Evolutionary conservation across 192 early-diverging fungal genomes (phyloP), one percentile per base, ranked within the genome.

Genomic region (Coemansia sp.): DNA sequence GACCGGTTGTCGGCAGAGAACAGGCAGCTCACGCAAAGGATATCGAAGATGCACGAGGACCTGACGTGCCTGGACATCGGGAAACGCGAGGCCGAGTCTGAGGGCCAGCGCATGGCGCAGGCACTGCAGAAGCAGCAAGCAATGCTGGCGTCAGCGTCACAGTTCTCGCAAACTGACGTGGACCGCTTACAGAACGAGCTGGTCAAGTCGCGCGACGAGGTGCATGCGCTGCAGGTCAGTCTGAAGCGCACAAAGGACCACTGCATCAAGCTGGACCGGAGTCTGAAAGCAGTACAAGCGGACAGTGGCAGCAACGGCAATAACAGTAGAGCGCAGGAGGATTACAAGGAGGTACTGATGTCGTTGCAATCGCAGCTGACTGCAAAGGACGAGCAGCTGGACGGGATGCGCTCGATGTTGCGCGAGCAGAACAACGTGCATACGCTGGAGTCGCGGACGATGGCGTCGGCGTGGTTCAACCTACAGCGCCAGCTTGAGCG

Each of bases 381-480:
- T 20, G 47, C 60, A 53, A 69, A 67, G 44, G 61, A 67, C 52
- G 61, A 76, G 48, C 70, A 88, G 81, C 80, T 87, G 31, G 87
- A 92, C 66, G 74, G 91, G 55, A 75, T 83, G 41, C 91, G 95
- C 62, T 83, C 86, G 17, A 83, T 89, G 61, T 73, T 82, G 20
- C 89, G 89, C 42, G 68, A 81, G 45, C 67, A 85, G 82, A 58
- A 81, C 79, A 66, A 66, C 55, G 63, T 65, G 15, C 72, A 79
- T 37, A 38, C 67, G 47, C 85, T 89, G 30, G 95, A 97, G 67
- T 88, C 92, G 61, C 82, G 82, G 53, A 74, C 94, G 44, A 91
- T 97, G 63, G 81, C 87, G 34, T 91, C 90, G 14, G 93, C 95
- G 8, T 97, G 75, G 75, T 77, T 68, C 41, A 87, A 91, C 45